Percentiles rank a stretch among this genome's conserved stretches.
These are phyloP conservation scores for Neofusicoccum sp. DNA, from an alignment of 2,329 filamentous ascomycete genomes.

Conservation along the genomic window DNA sequence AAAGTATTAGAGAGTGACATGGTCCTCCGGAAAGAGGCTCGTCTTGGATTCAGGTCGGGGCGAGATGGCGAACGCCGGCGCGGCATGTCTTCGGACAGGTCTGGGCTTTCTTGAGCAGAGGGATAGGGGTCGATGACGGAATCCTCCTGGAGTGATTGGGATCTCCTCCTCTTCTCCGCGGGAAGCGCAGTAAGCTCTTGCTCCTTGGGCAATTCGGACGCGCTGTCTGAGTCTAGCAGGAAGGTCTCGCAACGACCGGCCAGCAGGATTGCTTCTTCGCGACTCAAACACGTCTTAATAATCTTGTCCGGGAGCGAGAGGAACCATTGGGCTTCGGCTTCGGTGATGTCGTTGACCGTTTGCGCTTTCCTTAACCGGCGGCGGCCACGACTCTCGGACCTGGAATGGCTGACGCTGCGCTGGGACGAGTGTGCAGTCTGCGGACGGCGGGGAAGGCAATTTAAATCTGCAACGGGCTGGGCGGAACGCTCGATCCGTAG, in stretches of 20 bases:
- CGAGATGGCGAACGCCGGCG: background rate
- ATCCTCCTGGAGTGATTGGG: background rate
- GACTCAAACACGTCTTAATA: slow-evolving; percentile 66
- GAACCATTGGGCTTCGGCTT: slow-evolving; percentile 66
- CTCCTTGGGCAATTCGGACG: slow-evolving; percentile 3
- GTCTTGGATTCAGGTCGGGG: slow-evolving; percentile 12
- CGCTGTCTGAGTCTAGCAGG: slow-evolving; percentile 25
- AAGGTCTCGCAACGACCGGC: slow-evolving; percentile 51
- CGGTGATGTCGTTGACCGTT: slow-evolving; percentile 39
- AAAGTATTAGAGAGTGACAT: slow-evolving; percentile 69
- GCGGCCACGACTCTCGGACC: slow-evolving; percentile 21
- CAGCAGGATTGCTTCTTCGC: slow-evolving; percentile 66
- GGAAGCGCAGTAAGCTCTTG: background rate
- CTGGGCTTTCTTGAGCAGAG: background rate
- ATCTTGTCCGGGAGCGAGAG: slow-evolving; percentile 70
- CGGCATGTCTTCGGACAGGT: background rate
- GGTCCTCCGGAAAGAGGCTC: slow-evolving; percentile 63
- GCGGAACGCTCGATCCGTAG: slow-evolving; percentile 59
- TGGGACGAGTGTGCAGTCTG: slow-evolving; percentile 10
- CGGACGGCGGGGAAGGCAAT: slow-evolving; percentile 17
- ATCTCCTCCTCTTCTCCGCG: slow-evolving; percentile 10
- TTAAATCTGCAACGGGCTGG: background rate
- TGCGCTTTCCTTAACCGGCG: slow-evolving; percentile 37
- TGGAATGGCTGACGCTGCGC: slow-evolving; percentile 11
- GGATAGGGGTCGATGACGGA: background rate